Conservation (phyloP, 345 rosid species). For the Bretschneidera sinensis region DNA sequence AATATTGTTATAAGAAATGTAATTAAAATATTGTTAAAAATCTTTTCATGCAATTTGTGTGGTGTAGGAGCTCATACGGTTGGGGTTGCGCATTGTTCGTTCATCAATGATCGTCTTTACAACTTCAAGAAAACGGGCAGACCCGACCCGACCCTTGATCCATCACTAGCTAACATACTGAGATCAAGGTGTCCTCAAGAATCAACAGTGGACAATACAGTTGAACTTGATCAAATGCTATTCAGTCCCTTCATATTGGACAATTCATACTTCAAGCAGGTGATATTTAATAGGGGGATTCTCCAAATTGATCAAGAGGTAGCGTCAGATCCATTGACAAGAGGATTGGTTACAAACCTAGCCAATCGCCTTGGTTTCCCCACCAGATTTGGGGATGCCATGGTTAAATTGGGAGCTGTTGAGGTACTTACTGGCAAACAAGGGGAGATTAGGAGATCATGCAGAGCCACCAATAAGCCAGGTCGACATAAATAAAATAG, state of each 20-base stretch:
- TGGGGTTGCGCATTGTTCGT: constrained; percentile 43
- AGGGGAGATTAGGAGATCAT: constrained; percentile 35
- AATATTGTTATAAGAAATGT: no score
- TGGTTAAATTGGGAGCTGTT: constrained; percentile 40
- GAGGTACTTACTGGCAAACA: constrained; percentile 28
- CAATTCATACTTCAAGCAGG: constrained; percentile 24
- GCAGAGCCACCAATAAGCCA: not conserved
- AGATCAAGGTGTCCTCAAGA: constrained; percentile 29
- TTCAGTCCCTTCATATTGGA: constrained; percentile 18
- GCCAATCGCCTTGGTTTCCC: constrained; percentile 24
- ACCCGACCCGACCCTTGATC: constrained; percentile 39
- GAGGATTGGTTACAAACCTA: constrained; percentile 14
- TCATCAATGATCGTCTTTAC: constrained; percentile 36
- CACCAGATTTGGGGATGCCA: constrained; percentile 31
- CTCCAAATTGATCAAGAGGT: constrained; percentile 36
- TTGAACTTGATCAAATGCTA: constrained; percentile 29
- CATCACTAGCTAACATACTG: constrained; percentile 15
- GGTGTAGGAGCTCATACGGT: constrained; percentile 47
- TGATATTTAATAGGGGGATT: constrained; percentile 24
- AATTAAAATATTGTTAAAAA: no score
- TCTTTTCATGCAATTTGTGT: not conserved
- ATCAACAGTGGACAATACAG: constrained; percentile 14
- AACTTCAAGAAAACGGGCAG: constrained; percentile 27
- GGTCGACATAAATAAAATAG: no score
- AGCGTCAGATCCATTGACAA: constrained; percentile 21